phyloP scores from a whole-genome alignment of 352 stramenopile genomes.

The Pythium scleroteichum region DNA sequence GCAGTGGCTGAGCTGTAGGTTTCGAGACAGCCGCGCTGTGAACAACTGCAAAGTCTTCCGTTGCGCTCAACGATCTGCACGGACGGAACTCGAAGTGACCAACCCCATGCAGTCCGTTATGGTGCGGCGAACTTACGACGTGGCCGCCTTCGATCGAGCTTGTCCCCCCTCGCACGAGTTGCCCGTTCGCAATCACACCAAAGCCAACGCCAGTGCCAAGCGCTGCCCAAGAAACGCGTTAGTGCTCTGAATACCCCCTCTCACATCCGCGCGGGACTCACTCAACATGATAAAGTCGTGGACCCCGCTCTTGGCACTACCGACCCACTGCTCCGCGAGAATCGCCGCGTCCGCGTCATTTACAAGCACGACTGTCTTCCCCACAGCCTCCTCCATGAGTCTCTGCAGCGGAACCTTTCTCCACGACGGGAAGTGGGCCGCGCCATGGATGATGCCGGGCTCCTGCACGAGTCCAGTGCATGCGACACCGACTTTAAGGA shows the following conservation, averaged over 20 bases:
- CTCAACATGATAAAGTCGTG: constrained; percentile 86
- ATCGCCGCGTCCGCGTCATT: constrained; percentile 85
- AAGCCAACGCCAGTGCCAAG: constrained; percentile 77
- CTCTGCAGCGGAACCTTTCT: constrained; percentile 56
- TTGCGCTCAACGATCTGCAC: constrained; percentile 82
- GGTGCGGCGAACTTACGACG: constrained; percentile 40
- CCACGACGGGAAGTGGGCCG: constrained; percentile 75
- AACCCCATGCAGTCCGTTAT: not conserved
- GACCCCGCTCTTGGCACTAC: constrained; percentile 54
- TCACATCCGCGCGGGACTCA: constrained; percentile 30
- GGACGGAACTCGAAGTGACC: not conserved
- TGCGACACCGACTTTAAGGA: constrained; percentile 57
- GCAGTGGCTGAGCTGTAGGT: constrained; percentile 74
- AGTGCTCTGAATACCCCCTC: not conserved
- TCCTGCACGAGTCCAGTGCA: constrained; percentile 60
- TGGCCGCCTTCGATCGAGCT: constrained; percentile 81
- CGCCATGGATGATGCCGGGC: constrained; percentile 57
- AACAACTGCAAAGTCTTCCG: constrained; percentile 70
- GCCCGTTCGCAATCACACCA: constrained; percentile 60
- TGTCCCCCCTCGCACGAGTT: constrained; percentile 66
- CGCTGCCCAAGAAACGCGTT: constrained; percentile 30
- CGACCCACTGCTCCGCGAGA: constrained; percentile 80
- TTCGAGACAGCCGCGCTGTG: constrained; percentile 75
- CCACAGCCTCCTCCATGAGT: constrained; percentile 46
- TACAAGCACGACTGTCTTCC: constrained; percentile 48